Evolutionary conservation across 2,329 filamentous ascomycete genomes (phyloP).

Genomic region (Sclerotinia sclerotiorum): DNA sequence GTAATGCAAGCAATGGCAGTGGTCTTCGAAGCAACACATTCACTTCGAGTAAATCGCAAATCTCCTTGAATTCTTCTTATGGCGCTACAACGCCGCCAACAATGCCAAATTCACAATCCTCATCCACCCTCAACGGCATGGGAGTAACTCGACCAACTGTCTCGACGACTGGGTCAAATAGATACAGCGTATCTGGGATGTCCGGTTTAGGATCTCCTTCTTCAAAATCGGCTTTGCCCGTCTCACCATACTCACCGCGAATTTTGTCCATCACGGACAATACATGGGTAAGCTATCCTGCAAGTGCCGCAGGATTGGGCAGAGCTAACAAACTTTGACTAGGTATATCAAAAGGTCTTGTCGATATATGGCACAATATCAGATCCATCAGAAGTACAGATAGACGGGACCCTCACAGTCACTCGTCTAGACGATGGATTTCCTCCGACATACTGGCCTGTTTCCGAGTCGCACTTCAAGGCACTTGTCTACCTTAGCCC

Average conservation of each 20-base stretch:
- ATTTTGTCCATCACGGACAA: constrained; percentile 78
- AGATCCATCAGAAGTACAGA: constrained; percentile 62
- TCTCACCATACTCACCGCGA: constrained; percentile 78
- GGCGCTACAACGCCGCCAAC: constrained; percentile 56
- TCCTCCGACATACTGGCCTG: constrained; percentile 81
- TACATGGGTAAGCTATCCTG: constrained; percentile 64
- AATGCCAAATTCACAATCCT: constrained; percentile 49
- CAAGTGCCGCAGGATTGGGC: background rate
- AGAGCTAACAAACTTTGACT: constrained; percentile 26
- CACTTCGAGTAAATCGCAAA: constrained; percentile 61
- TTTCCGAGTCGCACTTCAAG: constrained; percentile 88
- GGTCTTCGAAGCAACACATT: constrained; percentile 42
- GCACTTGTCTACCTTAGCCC: constrained; percentile 86
- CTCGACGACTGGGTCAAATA: constrained; percentile 46
- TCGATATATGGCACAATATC: constrained; percentile 80
- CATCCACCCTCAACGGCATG: constrained; percentile 62
- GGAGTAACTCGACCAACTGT: constrained; percentile 49
- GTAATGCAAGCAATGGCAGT: constrained; percentile 45
- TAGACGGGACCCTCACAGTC: constrained; percentile 79
- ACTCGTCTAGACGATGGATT: constrained; percentile 83
- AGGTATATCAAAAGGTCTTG: constrained; percentile 91
- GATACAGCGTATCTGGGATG: constrained; percentile 65
- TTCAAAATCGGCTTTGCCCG: constrained; percentile 57
- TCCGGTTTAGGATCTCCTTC: constrained; percentile 56
- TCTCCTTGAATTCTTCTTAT: constrained; percentile 48